These are phyloP conservation scores for Solanum bukasovii DNA, from an alignment of 257 asterid species.

Conservation along the genomic window DNA sequence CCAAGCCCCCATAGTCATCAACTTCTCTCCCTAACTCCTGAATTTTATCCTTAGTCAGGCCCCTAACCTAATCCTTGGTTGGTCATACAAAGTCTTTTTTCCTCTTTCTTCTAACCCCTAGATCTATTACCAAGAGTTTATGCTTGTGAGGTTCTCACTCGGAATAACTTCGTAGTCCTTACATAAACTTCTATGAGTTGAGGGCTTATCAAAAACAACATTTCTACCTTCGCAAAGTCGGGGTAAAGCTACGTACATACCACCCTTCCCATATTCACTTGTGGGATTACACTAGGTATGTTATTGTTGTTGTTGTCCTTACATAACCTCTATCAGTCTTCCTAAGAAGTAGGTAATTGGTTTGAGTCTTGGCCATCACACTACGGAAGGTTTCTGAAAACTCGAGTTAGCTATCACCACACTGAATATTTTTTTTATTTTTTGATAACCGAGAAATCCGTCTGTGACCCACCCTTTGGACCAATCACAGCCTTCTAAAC, in stretches of 20 bases:
- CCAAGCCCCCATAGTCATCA: neutral
- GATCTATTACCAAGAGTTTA: neutral
- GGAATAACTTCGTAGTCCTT: neutral
- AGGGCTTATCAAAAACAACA: neutral
- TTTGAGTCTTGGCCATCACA: neutral
- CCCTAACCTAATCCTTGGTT: neutral
- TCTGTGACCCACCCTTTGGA: too few species aligned
- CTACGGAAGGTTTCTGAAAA: neutral
- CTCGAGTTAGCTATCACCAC: neutral
- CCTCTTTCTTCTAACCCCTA: neutral
- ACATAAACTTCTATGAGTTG: neutral
- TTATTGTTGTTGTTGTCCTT: neutral
- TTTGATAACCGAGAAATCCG: too few species aligned
- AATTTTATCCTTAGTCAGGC: neutral
- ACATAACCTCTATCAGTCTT: neutral
- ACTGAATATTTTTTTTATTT: too few species aligned
- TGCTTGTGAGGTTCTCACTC: neutral
- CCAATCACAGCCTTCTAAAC: too few species aligned
- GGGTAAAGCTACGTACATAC: neutral
- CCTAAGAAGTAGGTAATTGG: neutral
- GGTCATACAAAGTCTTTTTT: neutral
- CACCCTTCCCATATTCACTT: neutral
- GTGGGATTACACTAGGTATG: neutral
- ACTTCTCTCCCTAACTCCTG: neutral
- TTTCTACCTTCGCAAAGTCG: neutral